Conservation (phyloP, 1,284 basidiomycete genomes). For the Sporisorium reilianum region DNA sequence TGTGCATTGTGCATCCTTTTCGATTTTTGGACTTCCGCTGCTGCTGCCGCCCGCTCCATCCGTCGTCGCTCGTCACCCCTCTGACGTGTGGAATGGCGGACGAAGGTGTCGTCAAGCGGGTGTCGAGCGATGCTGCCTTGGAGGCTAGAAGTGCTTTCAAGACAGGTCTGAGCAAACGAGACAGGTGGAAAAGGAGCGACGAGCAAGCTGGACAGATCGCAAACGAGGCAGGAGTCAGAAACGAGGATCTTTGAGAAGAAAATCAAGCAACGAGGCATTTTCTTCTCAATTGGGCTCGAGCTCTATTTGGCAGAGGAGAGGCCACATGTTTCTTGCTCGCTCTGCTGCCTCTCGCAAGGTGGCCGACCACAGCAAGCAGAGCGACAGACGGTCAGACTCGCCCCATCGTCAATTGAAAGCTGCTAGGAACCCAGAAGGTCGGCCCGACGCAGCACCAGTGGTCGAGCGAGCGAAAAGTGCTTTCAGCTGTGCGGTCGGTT, state of each 20-base stretch:
- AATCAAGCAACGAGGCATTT: background rate
- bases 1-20: background rate
- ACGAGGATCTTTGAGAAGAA: slow-evolving; percentile 11
- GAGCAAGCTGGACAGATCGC: too few species aligned
- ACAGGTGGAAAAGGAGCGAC: background rate
- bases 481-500: slow-evolving; percentile 10
- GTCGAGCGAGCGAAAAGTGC: background rate
- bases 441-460: background rate
- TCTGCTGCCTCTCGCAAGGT: background rate
- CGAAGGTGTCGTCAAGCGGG: background rate
- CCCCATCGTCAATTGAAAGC: background rate
- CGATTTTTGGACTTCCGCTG: background rate
- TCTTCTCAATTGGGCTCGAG: background rate
- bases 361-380: background rate
- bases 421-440: background rate
- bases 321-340: background rate
- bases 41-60: background rate
- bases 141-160: too few species aligned
- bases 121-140: background rate
- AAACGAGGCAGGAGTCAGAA: too few species aligned
- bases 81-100: background rate
- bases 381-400: too few species aligned
- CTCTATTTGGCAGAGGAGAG: background rate
- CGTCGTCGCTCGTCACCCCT: background rate
- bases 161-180: background rate